Base-by-base conservation (phyloP, 176 grass and related monocot species). In the Aegilops longissima region DNA sequence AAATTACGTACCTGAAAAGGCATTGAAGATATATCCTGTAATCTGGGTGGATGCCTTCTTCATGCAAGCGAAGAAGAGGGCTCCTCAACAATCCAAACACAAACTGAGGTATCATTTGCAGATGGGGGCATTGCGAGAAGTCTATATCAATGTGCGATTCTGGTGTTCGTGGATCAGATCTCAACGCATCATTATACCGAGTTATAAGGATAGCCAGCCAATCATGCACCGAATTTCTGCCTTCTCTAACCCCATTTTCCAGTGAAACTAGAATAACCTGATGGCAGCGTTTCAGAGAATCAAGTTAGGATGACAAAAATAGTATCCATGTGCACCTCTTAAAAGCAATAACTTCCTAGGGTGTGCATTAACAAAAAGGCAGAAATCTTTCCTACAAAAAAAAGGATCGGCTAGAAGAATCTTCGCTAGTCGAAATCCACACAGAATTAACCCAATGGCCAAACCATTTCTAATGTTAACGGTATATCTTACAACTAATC, bases 41-140 rank as follows among this genome's bases (percentile, higher is more conserved):
- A 85, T 99, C 97, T 80, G 97, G 97, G 73, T 99, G 97, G 83
- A 99, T 88, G 34, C 94, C 97, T 91, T 99, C 97, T 89, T 99
- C 97, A 83, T 96, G 93, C 63, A 96, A 90, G 25, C 88, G 88
- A 73, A 99, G 94, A 84, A 99, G 87, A 83, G 97, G 90, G 70
- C 84, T 96, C 82, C 97, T 99, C 77, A 99, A 87, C 51, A 96
- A 80, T 80, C 94, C 94, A 84, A 96, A 99, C 17, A 96, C 88
- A 72, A 99, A 87, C 38, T 95, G 88, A 79, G 97, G 97, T 77
- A 99, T 3, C 64, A 82, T 85, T 83, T 99, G 97, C 83, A 99
- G 76, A 56, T 94, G 90, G 47, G 94, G 94, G 77, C 80, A 96
- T 78, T 94, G 97, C 8, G 80, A 94, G 89, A 99, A 99, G 29